Conservation (phyloP, 2,329 filamentous ascomycete genomes). For the Rosellinia necatrix region DNA sequence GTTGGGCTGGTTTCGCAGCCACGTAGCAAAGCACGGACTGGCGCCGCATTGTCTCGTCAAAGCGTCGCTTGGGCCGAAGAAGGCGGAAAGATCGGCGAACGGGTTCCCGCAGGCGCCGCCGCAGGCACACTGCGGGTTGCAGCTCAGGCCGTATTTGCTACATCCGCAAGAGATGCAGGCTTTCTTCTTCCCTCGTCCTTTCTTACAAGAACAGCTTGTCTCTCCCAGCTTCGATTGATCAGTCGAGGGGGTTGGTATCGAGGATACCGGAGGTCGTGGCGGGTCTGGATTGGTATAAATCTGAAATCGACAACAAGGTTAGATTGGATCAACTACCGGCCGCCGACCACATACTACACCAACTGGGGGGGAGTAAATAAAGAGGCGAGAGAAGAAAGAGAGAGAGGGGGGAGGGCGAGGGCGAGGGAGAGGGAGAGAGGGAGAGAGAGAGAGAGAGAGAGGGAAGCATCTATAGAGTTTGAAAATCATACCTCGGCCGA, state of each 20-base stretch:
- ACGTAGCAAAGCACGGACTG: constrained; percentile 42
- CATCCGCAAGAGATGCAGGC: constrained; percentile 41
- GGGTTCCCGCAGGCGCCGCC: constrained; percentile 41
- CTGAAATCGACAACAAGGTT: constrained; percentile 27
- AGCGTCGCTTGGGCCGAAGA: constrained; percentile 38
- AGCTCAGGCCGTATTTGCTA: constrained; percentile 40
- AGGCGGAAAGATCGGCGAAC: constrained; percentile 40
- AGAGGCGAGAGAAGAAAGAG: too few relatives aligned
- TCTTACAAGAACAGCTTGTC: constrained; percentile 41
- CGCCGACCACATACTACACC: too few relatives aligned
- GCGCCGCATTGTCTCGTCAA: constrained; percentile 41
- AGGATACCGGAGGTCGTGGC: constrained; percentile 28
- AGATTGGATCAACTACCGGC: constrained; percentile 1
- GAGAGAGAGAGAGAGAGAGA: too few relatives aligned
- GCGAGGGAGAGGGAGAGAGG: too few relatives aligned
- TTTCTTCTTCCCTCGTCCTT: constrained; percentile 43
- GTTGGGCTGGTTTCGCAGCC: constrained; percentile 42
- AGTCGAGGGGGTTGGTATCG: constrained; percentile 35
- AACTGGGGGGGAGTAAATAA: too few relatives aligned
- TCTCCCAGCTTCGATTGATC: constrained; percentile 35
- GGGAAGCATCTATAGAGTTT: background rate
- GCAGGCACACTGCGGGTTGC: constrained; percentile 38
- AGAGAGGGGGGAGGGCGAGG: too few relatives aligned
- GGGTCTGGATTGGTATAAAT: constrained; percentile 36
- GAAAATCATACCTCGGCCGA: constrained; percentile 36